Evolutionary conservation across 2,329 filamentous ascomycete species (phyloP), one percentile per base, ranked within the genome.

Genomic region (Ophiostoma piceae): DNA sequence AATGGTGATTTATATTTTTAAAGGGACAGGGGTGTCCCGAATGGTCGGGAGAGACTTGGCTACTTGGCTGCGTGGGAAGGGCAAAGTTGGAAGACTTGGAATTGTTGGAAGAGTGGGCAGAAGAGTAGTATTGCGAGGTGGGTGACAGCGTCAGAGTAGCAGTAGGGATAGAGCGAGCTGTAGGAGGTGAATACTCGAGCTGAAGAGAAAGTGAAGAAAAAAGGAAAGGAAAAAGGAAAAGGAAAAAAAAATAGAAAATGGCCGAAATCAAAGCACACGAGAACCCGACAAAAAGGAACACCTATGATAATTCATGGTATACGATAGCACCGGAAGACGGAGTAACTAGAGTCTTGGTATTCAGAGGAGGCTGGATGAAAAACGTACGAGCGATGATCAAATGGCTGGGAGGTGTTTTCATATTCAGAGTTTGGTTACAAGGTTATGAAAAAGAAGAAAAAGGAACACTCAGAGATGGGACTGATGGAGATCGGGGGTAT

Each of bases 81-180:
- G 57, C 57, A 29, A 62, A 62, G 57, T 62, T 62, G 57, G 57
- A 68, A 64, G 60, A 39, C 41, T 26, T 57, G 51, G 51, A 57
- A 57, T 57, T 57, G 14, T 57, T 57, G 51, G 51, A 57, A 57
- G 51, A 57, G 51, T 57, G 51, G 51, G n/a, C n/a, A n/a, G 43
- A 16, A 47, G 7, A n/a, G 43, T 47, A 47, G 43, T 6, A 47
- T 47, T 47, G 19, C 43, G 43, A 47, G 43, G 43, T 47, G 43
- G 7, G 60, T 41, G 29, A 32, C 62, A 66, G 67, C 7, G 2
- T n/a, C 43, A 47, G 19, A 66, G 47, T 26, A 37, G 12, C 12
- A 19, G 3, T 43, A 43, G 14, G 14, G 41, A 29, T 29, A 29
- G 26, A 29, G 26, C 26, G 26, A 29, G 26, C 26, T 29, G 26